Evolutionary conservation across 345 rosid species (phyloP).

Genomic region (Toxicodendron radicans): DNA sequence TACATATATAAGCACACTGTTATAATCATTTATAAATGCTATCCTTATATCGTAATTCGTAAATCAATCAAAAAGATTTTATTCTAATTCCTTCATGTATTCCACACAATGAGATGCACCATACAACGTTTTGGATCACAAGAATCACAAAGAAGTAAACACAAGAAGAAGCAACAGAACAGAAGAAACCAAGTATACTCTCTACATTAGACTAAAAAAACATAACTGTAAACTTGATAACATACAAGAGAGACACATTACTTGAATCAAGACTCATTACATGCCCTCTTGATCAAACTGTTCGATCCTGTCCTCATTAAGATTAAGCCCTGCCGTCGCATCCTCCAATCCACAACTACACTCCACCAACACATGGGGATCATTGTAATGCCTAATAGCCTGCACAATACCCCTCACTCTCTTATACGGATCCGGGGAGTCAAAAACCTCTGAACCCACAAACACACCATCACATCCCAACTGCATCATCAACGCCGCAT

Average conservation of each 20-base stretch:
- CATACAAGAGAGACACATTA: constrained; percentile 14
- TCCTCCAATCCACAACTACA: constrained; percentile 42
- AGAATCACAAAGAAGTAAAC: neutral
- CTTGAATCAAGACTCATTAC: constrained; percentile 18
- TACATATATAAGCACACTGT: neutral
- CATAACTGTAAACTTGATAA: neutral
- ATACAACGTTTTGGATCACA: neutral
- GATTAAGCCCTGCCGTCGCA: constrained; percentile 35
- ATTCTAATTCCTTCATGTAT: neutral
- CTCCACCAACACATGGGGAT: constrained; percentile 58
- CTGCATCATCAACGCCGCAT: constrained; percentile 75
- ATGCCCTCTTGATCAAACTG: constrained; percentile 23
- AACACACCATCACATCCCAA: constrained; percentile 68
- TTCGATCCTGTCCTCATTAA: constrained; percentile 45
- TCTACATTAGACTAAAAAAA: constrained; percentile 4
- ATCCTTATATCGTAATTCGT: neutral
- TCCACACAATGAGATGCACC: constrained; percentile 1
- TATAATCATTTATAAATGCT: neutral
- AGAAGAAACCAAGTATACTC: neutral
- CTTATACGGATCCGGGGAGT: constrained; percentile 47
- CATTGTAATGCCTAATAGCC: constrained; percentile 63
- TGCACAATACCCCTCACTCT: constrained; percentile 48
- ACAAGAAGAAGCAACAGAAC: neutral
- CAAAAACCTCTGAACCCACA: constrained; percentile 48
- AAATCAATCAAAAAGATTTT: neutral